phyloP scores from a whole-genome alignment of 2,329 filamentous ascomycete species.

The Colletotrichum coccodes region DNA sequence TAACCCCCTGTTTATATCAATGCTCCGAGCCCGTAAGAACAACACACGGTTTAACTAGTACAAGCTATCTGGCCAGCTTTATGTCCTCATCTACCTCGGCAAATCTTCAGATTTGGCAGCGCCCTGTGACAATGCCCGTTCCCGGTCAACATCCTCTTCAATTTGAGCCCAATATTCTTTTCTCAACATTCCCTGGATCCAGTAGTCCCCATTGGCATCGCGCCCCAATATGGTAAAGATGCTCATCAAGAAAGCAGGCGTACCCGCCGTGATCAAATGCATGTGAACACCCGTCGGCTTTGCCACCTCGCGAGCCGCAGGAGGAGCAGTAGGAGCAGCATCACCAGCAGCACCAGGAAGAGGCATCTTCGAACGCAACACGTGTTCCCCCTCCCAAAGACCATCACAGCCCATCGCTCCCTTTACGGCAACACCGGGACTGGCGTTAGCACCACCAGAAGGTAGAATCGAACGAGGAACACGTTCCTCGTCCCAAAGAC shows the following conservation, averaged over 20 bases:
- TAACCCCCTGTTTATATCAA: not conserved
- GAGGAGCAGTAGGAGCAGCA: not conserved
- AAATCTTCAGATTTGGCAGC: not conserved
- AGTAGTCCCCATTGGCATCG: constrained; percentile 2
- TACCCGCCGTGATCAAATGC: not conserved
- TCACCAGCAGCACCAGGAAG: not conserved
- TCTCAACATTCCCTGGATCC: not conserved
- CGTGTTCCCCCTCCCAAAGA: not conserved
- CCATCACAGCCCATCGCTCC: not conserved
- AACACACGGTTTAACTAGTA: not conserved
- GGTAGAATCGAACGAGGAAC: not conserved
- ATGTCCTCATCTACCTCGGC: not conserved
- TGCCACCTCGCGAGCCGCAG: not conserved
- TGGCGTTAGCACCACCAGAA: not conserved
- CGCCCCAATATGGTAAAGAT: not conserved
- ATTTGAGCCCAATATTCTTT: not conserved
- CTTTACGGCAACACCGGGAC: not conserved
- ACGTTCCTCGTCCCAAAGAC: not conserved
- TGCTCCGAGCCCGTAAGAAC: not conserved
- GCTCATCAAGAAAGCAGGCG: not conserved
- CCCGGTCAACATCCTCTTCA: not conserved
- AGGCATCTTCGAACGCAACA: not conserved
- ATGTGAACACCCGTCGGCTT: constrained; percentile 5
- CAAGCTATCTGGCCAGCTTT: not conserved
- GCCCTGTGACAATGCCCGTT: too few species aligned